Evolutionary conservation across 2,329 filamentous ascomycete species (phyloP).

Genomic region (Alternaria sp.): DNA sequence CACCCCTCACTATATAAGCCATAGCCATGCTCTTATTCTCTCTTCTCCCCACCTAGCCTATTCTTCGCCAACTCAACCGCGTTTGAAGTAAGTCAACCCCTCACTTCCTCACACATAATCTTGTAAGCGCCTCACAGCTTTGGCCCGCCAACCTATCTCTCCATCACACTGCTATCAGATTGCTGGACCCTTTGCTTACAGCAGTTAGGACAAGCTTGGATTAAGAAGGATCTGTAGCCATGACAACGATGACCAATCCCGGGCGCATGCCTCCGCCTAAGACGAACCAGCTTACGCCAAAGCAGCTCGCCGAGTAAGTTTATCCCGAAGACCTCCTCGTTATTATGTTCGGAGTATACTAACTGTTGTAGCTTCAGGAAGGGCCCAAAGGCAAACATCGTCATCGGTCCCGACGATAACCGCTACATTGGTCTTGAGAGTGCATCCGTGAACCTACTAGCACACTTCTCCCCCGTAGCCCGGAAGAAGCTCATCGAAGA

Average conservation of each 20-base stretch:
- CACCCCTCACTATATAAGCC: not conserved
- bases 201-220: not conserved
- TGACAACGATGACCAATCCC: not conserved
- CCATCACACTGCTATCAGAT: not conserved
- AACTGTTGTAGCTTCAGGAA: conserved; percentile 14
- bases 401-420: conserved; percentile 17
- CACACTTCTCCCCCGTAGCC: conserved; percentile 22
- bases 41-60: not conserved
- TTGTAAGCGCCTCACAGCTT: not conserved
- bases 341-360: not conserved
- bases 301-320: conserved; percentile 3
- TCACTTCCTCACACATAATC: not conserved
- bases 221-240: not conserved
- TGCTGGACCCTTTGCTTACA: not conserved
- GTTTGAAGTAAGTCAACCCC: not conserved
- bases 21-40: not conserved
- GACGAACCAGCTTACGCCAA: not conserved
- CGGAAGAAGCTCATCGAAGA: conserved; percentile 20
- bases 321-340: not conserved
- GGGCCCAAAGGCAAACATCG: conserved; percentile 21
- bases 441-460: conserved; percentile 19
- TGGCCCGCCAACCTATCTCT: not conserved
- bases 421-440: conserved; percentile 28
- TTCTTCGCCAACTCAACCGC: not conserved
- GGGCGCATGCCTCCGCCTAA: not conserved